phyloP scores from a whole-genome alignment of 148 eudicot genomes.

The Chenopodium formosanum region DNA sequence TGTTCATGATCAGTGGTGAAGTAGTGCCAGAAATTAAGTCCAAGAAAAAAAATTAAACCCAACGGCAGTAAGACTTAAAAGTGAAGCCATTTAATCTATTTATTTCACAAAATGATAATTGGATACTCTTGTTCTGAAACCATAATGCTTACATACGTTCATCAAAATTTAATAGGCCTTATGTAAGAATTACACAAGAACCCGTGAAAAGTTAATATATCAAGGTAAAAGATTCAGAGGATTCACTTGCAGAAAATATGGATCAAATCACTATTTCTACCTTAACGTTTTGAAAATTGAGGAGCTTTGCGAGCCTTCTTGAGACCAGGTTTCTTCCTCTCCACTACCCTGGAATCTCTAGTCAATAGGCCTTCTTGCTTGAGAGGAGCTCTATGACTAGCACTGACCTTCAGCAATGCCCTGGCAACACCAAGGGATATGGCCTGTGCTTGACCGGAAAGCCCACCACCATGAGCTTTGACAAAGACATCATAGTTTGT shows the following conservation, averaged over 20 bases:
- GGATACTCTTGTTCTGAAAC: not conserved
- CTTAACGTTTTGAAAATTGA: conserved; percentile 92
- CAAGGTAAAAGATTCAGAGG: not conserved
- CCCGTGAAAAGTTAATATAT: not conserved
- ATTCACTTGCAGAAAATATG: not conserved
- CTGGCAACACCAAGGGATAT: conserved; percentile 87
- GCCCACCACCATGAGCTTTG: conserved; percentile 95
- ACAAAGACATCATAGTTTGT: conserved; percentile 82
- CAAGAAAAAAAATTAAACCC: not conserved
- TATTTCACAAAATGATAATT: not conserved
- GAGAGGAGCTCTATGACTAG: conserved; percentile 63
- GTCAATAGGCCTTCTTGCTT: conserved; percentile 83
- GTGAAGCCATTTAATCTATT: not conserved
- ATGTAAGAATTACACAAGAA: not conserved
- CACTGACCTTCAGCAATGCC: conserved; percentile 83
- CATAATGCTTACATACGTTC: not conserved
- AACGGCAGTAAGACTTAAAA: not conserved
- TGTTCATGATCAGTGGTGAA: not conserved
- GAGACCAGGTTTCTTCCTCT: conserved; percentile 91
- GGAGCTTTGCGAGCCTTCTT: conserved; percentile 96
- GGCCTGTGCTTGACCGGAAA: conserved; percentile 96
- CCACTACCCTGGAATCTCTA: conserved; percentile 86
- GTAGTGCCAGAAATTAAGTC: not conserved
- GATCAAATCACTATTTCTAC: conserved; percentile 8
- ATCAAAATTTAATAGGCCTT: not conserved